phyloP scores from a whole-genome alignment of 108 stramenopile genomes.

The Nannochloropsis salina region DNA sequence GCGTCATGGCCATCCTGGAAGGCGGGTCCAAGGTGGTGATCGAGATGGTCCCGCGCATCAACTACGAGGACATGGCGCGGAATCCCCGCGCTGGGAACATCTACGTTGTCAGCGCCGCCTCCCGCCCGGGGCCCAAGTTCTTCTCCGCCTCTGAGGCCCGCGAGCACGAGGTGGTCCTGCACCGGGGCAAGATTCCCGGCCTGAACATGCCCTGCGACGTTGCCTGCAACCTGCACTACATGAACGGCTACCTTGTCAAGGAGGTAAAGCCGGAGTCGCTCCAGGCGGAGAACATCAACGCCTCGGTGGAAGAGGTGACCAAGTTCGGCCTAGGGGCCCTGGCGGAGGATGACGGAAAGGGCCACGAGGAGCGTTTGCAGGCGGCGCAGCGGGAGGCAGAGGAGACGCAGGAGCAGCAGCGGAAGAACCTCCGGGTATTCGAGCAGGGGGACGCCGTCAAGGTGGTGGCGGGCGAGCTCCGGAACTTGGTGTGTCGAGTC shows the following conservation, averaged over 20 bases:
- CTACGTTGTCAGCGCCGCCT: not conserved
- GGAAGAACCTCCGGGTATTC: slow-evolving; percentile 78
- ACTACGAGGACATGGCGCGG: slow-evolving; percentile 64
- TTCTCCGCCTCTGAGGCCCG: not conserved
- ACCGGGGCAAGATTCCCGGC: slow-evolving; percentile 37
- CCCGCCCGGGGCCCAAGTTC: not conserved
- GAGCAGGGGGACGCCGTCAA: slow-evolving; percentile 48
- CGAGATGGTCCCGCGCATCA: slow-evolving; percentile 81
- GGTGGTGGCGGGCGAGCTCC: slow-evolving; percentile 31
- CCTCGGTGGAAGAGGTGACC: not conserved
- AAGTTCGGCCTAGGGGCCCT: slow-evolving; percentile 7
- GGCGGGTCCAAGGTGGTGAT: slow-evolving; percentile 80
- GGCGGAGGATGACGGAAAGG: not conserved
- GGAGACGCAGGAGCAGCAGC: slow-evolving; percentile 77
- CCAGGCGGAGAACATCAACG: not conserved
- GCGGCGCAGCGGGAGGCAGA: slow-evolving; percentile 64
- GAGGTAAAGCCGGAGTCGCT: slow-evolving; percentile 61
- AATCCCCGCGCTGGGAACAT: slow-evolving; percentile 66
- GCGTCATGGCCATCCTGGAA: slow-evolving; percentile 75
- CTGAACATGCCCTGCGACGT: slow-evolving; percentile 62
- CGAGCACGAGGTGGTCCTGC: not conserved
- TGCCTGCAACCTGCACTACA: slow-evolving; percentile 70
- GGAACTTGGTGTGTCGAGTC: not conserved
- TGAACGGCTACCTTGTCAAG: slow-evolving; percentile 83
- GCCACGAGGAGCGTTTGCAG: slow-evolving; percentile 37